Percentiles rank a stretch among this genome's conserved stretches.
Conservation (phyloP, 192 early-diverging fungal genomes). For the Mortierella hygrophila region DNA sequence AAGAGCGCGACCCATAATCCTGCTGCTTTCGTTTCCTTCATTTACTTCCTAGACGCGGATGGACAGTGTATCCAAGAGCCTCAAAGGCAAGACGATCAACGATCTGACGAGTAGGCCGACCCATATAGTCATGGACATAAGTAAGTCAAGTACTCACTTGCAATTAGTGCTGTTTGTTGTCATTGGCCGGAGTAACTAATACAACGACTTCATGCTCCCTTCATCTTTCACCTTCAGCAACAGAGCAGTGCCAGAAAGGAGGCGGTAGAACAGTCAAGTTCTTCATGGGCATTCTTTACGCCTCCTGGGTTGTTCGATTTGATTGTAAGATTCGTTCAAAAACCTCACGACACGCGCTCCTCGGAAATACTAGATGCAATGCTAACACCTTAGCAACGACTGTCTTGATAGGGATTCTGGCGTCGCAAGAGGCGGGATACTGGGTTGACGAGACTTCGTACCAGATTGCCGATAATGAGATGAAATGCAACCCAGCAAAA, state of each 20-base stretch:
- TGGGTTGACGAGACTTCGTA: slow-evolving; percentile 37
- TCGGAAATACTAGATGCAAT: no score
- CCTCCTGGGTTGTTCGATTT: slow-evolving; percentile 38
- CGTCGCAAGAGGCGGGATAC: slow-evolving; percentile 35
- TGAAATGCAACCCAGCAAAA: slow-evolving; percentile 25
- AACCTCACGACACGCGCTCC: neutral
- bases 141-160: slow-evolving; percentile 1
- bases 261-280: slow-evolving; percentile 38
- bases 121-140: slow-evolving; percentile 44
- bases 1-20: no score
- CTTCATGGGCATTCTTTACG: slow-evolving; percentile 27
- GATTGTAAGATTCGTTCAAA: slow-evolving; percentile 30
- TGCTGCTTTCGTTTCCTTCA: neutral
- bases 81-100: slow-evolving; percentile 20
- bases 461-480: slow-evolving; percentile 39
- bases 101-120: slow-evolving; percentile 17
- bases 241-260: slow-evolving; percentile 18
- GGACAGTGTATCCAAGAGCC: slow-evolving; percentile 17
- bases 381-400: neutral
- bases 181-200: neutral
- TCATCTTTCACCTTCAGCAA: neutral
- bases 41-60: slow-evolving; percentile 16
- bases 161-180: neutral
- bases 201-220: no score
- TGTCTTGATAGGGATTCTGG: slow-evolving; percentile 19